A percentile compares a stretch with the other conserved stretches of the same genome.
Conservation (phyloP, 345 rosid species). For the Firmiana major region DNA sequence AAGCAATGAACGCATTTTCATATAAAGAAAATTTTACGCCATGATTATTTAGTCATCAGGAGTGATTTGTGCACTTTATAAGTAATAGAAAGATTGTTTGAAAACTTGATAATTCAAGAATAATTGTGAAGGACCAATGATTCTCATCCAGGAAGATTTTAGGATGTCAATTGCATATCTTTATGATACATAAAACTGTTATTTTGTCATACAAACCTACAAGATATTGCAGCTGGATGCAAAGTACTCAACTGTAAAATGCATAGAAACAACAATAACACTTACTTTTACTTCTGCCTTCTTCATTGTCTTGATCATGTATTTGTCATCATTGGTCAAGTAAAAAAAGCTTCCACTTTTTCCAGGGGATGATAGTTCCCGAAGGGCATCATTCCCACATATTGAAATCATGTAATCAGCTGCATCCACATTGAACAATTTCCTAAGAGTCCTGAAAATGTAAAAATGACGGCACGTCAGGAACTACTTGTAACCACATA, state of each 20-base stretch:
- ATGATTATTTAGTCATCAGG: not conserved
- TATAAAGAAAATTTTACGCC: not conserved
- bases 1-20: not conserved
- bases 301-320: constrained; percentile 98
- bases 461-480: too few relatives aligned
- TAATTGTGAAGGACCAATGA: not conserved
- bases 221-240: too few relatives aligned
- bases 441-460: constrained; percentile 79
- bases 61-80: not conserved
- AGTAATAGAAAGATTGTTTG: not conserved
- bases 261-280: not conserved
- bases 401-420: constrained; percentile 97
- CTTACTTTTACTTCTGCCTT: constrained; percentile 92
- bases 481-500: too few relatives aligned
- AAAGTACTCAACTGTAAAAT: too few relatives aligned
- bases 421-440: constrained; percentile 82
- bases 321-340: constrained; percentile 82
- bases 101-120: not conserved
- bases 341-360: constrained; percentile 98
- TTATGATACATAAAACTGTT: too few relatives aligned
- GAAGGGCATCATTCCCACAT: constrained; percentile 90
- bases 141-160: not conserved
- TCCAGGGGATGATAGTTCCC: constrained; percentile 98
- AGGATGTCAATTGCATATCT: too few relatives aligned
- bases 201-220: too few relatives aligned